Base-by-base conservation (phyloP, 768 basidiomycete genomes). In the Crepidotus variabilis region DNA sequence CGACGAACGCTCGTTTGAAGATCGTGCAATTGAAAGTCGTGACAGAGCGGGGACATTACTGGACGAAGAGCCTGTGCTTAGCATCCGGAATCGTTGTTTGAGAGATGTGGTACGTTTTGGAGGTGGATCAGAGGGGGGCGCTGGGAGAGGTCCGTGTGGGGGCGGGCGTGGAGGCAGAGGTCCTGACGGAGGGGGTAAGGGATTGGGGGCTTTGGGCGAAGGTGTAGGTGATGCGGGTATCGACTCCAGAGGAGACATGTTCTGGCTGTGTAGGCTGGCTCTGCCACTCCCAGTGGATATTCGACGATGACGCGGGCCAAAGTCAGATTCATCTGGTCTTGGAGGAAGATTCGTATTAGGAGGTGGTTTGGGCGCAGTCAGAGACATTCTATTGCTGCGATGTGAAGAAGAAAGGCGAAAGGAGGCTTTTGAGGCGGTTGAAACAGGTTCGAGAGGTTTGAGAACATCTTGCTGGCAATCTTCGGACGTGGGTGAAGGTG, bases 1-100 rank as follows among this genome's bases (percentile, higher is more conserved):
- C 14, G 67, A 60, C 11, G 68, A 60, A 28, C 10, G 68, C 55
- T 43, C 39, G 39, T 43, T 43, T 5, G 39, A 43, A 20, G 39
- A 43, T 43, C 39, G 39, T 43, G 39, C 39, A 20, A 43, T 43
- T 20, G 39, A 2, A 72, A 28, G 45, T 21, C 24, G 49, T 51
- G 48, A 36, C 7, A 46, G 32, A 51, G 43, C 58, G 10, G 71
- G 58, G 33, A 47, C 50, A 46, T 28, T 21, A 11, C 63, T 49
- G 2, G 73, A 63, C 28, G 67, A 50, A 9, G 84, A 70, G 21
- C 86, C 86, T 2, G 85, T 77, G 63, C 86, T 89, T 51, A 84
- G 78, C 50, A 87, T 83, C 51, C 89, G 84, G 53, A 89, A 63
- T 33, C 89, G 86, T 59, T 82, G 82, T 61, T 78, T 83, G 61